Evolutionary conservation across 2,329 filamentous ascomycete species (phyloP).

Genomic region (Talaromyces atroroseus): DNA sequence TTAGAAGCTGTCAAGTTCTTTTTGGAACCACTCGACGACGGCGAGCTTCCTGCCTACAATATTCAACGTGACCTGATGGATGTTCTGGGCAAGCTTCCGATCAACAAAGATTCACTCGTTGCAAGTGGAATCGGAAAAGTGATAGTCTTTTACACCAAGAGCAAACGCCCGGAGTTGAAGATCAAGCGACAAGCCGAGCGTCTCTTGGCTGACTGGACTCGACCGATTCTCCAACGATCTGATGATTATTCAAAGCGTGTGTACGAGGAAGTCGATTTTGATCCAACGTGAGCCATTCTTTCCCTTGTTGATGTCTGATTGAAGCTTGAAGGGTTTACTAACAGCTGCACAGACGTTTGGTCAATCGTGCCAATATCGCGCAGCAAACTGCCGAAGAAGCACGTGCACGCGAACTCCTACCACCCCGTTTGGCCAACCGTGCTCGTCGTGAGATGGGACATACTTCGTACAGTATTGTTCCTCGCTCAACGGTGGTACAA

Average conservation of each 20-base stretch:
- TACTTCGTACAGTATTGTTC: constrained; percentile 58
- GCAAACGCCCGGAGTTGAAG: constrained; percentile 75
- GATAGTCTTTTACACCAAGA: constrained; percentile 93
- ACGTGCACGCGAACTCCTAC: constrained; percentile 48
- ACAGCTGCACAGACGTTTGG: constrained; percentile 29
- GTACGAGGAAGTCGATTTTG: constrained; percentile 54
- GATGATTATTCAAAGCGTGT: constrained; percentile 88
- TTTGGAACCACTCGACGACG: constrained; percentile 89
- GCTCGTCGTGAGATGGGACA: constrained; percentile 55
- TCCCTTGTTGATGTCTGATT: neutral
- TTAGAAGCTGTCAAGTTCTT: constrained; percentile 95
- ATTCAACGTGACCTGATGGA: constrained; percentile 93
- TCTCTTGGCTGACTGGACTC: constrained; percentile 90
- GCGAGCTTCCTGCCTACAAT: constrained; percentile 89
- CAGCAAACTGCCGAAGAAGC: constrained; percentile 43
- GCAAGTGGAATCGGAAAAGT: constrained; percentile 95
- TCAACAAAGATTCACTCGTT: constrained; percentile 83
- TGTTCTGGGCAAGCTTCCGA: constrained; percentile 71
- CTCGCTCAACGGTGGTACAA: constrained; percentile 49
- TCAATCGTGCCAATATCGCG: constrained; percentile 23
- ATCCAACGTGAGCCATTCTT: constrained; percentile 44
- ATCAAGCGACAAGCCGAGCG: constrained; percentile 94
- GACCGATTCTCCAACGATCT: constrained; percentile 86
- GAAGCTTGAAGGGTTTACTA: neutral
- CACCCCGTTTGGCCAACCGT: constrained; percentile 51